These are phyloP conservation scores for Spirogloea muscicola DNA, from an alignment of 139 green algal genomes.

Conservation along the genomic window DNA sequence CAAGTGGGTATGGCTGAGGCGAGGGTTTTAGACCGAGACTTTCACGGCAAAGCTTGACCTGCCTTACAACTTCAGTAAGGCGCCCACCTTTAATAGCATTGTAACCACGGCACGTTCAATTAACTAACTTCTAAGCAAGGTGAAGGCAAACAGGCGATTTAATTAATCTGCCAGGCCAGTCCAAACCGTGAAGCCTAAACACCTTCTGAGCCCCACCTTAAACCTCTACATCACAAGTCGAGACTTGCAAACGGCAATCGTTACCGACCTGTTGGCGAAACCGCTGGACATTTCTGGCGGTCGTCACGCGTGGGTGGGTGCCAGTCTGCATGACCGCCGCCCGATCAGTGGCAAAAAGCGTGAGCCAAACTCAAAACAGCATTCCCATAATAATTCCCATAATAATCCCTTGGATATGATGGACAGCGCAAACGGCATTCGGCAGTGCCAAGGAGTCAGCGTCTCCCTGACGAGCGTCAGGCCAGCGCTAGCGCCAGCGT, in stretches of 20 bases:
- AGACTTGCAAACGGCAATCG: too few species aligned
- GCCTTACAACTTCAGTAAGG: too few species aligned
- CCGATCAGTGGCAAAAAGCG: background rate
- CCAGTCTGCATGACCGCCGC: conserved; percentile 69
- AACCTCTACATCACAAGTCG: background rate
- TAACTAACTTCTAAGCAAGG: background rate
- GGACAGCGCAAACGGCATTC: background rate
- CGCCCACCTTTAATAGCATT: too few species aligned
- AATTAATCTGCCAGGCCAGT: background rate
- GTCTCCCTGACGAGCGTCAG: too few species aligned
- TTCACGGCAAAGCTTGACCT: too few species aligned
- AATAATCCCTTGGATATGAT: too few species aligned
- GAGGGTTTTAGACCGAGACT: too few species aligned
- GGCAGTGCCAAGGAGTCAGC: too few species aligned
- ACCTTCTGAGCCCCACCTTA: background rate
- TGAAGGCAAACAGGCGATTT: background rate
- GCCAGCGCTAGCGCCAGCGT: too few species aligned
- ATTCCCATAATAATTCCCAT: background rate
- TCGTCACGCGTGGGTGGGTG: conserved; percentile 87
- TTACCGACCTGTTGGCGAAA: conserved; percentile 66
- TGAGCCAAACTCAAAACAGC: background rate
- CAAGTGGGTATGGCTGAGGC: too few species aligned
- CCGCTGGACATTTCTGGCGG: conserved; percentile 78
- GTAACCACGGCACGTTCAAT: too few species aligned
- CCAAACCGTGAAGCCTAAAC: background rate